Evolutionary conservation across 2,329 filamentous ascomycete genomes (phyloP).

Genomic region (Metarhizium album): DNA sequence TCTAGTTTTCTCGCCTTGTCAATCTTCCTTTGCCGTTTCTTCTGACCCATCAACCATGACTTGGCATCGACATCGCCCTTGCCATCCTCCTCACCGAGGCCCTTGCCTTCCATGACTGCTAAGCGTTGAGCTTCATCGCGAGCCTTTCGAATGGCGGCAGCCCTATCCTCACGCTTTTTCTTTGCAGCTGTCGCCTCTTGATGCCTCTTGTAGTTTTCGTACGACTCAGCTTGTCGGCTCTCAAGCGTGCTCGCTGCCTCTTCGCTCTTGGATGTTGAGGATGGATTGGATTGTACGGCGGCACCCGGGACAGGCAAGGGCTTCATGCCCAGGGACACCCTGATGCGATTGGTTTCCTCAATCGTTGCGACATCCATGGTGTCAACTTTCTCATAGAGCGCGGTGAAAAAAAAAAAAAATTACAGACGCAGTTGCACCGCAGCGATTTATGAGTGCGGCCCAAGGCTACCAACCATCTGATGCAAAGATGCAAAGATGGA

Average conservation of each 20-base stretch:
- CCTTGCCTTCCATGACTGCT: conserved; percentile 67
- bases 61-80: conserved; percentile 63
- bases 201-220: conserved; percentile 59
- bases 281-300: conserved; percentile 18
- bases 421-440: not conserved
- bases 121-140: conserved; percentile 73
- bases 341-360: conserved; percentile 89
- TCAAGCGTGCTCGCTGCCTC: conserved; percentile 77
- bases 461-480: not conserved
- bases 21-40: conserved; percentile 90
- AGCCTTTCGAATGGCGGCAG: conserved; percentile 76
- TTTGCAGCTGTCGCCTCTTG: conserved; percentile 66
- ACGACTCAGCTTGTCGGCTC: conserved; percentile 60
- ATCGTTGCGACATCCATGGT: conserved; percentile 62
- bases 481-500: not conserved
- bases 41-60: conserved; percentile 78
- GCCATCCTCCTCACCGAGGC: conserved; percentile 66
- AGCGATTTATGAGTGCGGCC: not conserved
- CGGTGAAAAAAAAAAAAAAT: not conserved
- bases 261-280: conserved; percentile 49
- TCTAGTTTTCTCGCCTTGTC: conserved; percentile 61
- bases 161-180: conserved; percentile 65
- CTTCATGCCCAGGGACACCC: conserved; percentile 79
- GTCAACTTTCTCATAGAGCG: not conserved
- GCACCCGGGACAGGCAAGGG: conserved; percentile 72